Conservation (phyloP, 1,139 yeast genomes). For the Pichia sp. region DNA sequence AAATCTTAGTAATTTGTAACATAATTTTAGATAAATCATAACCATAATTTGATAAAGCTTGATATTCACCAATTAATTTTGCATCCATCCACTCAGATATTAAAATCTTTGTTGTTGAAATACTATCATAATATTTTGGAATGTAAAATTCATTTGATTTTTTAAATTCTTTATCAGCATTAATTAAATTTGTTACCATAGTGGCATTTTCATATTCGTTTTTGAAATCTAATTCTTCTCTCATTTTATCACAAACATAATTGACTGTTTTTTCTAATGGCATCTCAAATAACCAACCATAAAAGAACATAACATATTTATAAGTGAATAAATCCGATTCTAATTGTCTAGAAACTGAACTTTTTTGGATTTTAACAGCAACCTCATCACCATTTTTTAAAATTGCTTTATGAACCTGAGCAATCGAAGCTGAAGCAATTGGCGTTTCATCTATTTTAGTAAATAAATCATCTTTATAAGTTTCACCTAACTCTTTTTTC, state of each 20-base stretch:
- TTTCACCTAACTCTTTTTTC: constrained; percentile 38
- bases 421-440: constrained; percentile 66
- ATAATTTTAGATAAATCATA: constrained; percentile 42
- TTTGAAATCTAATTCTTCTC: constrained; percentile 55
- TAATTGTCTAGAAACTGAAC: constrained; percentile 51
- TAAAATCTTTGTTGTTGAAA: constrained; percentile 46
- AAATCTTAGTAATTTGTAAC: constrained; percentile 47
- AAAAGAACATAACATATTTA: constrained; percentile 43
- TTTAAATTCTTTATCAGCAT: constrained; percentile 31
- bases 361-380: constrained; percentile 67
- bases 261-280: constrained; percentile 54
- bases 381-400: constrained; percentile 48
- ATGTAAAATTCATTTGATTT: constrained; percentile 36
- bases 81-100: constrained; percentile 79
- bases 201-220: constrained; percentile 51
- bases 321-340: constrained; percentile 56
- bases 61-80: constrained; percentile 43
- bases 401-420: constrained; percentile 60
- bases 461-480: constrained; percentile 42
- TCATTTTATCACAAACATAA: constrained; percentile 52
- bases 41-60: constrained; percentile 36
- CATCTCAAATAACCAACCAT: constrained; percentile 54
- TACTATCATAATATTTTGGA: constrained; percentile 45
- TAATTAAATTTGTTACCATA: constrained; percentile 30
- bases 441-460: constrained; percentile 45